These are phyloP conservation scores for Capsicum pubescens DNA, from an alignment of 257 asterid genomes.

Conservation along the genomic window DNA sequence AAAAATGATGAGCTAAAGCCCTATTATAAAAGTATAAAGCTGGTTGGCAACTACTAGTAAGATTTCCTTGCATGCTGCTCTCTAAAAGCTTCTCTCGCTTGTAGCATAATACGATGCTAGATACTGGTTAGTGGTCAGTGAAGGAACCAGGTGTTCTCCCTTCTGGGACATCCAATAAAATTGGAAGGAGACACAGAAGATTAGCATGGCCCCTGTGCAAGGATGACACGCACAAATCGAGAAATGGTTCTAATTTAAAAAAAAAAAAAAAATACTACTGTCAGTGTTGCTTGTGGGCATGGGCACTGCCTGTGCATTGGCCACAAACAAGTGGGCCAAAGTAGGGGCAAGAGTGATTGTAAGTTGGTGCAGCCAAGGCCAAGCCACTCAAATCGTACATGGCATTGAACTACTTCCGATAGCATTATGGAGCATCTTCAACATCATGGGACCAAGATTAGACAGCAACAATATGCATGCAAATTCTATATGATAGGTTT, in stretches of 20 bases:
- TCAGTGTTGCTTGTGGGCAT: background rate
- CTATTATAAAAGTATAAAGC: background rate
- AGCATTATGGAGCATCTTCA: slow-evolving; percentile 3
- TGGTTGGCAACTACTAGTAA: slow-evolving; percentile 14
- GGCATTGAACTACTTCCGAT: background rate
- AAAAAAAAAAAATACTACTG: background rate
- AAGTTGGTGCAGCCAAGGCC: slow-evolving; percentile 10
- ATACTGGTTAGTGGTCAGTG: background rate
- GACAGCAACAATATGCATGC: background rate
- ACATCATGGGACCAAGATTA: background rate
- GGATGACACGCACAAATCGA: too few species aligned
- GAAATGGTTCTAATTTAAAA: too few species aligned
- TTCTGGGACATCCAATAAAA: too few species aligned
- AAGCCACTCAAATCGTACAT: background rate
- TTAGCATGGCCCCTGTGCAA: too few species aligned
- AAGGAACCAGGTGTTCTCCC: background rate
- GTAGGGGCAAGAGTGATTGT: slow-evolving; percentile 7
- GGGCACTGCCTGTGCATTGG: background rate
- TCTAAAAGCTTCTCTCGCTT: background rate
- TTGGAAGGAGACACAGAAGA: too few species aligned
- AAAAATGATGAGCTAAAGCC: slow-evolving; percentile 18
- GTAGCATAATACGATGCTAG: background rate
- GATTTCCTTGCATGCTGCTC: slow-evolving; percentile 21
- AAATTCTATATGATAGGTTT: slow-evolving; percentile 14
- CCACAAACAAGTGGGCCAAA: slow-evolving; percentile 23